Evolutionary conservation across 208 protist genomes (phyloP), one percentile per base, ranked within the genome.

Genomic region (Acanthamoeba triangularis): DNA sequence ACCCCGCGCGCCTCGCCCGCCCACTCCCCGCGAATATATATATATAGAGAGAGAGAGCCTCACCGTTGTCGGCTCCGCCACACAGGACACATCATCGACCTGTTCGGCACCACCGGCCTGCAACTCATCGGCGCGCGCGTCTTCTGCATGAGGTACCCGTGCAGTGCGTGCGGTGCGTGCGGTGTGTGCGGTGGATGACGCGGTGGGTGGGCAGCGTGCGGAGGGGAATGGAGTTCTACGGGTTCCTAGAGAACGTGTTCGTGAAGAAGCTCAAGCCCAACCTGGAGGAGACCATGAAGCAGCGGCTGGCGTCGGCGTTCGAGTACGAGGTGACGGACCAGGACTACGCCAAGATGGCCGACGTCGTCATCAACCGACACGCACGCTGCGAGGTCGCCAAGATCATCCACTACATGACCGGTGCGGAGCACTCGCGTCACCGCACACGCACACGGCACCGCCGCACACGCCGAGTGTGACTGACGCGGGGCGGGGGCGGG

Each of bases 371-470:
- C 74, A 52, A 82, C 33, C 47, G 49, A 35, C 41, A 82, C 37
- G 74, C 74, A 28, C 74, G 74, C 8, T 25, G 23, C 41, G 74
- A 82, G 41, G 74, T 82, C 16, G 4, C 33, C 74, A 82, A 82
- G 37, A 82, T 82, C 41, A 52, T 82, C 20, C 74, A 82, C 74
- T 82, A 82, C 74, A 82, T 82, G 74, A 82, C 74, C 37, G 74
- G 74, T 82, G 37, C 37, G 49, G 8, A 54, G 5, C 52, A 56
- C 52, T 11, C 52, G 52, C 11, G 8, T 7, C 52, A 56, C 14
- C 52, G 37, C 37, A 28, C 61, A 67, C 61, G 2, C 16, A n/a
- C n/a, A n/a, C n/a, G n/a, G 61, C 16, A 67, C 28, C 23, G 4
- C 61, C 28, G 61, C 61, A n/a, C 28, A 5, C 28, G 61, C 23